phyloP scores from a whole-genome alignment of 2,329 filamentous ascomycete species.

The Alternaria gaisen region DNA sequence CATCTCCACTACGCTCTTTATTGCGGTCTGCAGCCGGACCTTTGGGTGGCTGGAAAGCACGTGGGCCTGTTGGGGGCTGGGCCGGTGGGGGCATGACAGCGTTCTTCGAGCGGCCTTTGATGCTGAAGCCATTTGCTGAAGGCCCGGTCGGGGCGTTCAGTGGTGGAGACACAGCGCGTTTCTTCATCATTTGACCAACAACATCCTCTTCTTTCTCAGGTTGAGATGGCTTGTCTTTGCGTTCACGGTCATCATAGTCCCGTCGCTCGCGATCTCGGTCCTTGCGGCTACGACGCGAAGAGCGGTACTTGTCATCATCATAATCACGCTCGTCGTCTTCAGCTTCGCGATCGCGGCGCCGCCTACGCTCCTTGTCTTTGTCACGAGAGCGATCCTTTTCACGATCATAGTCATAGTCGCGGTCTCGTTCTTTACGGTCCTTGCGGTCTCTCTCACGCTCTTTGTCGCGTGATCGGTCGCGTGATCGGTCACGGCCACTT shows the following conservation, averaged over 20 bases:
- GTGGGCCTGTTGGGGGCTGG: slow-evolving; percentile 50
- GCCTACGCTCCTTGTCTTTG: slow-evolving; percentile 56
- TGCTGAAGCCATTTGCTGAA: slow-evolving; percentile 58
- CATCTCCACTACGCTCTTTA: slow-evolving; percentile 30
- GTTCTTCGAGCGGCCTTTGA: slow-evolving; percentile 43
- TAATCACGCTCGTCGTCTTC: slow-evolving; percentile 49
- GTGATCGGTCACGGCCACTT: slow-evolving; percentile 39
- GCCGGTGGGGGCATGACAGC: slow-evolving; percentile 40
- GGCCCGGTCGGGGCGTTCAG: slow-evolving; percentile 48
- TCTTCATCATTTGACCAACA: slow-evolving; percentile 40
- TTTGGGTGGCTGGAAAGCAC: slow-evolving; percentile 47
- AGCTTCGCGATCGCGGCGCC: slow-evolving; percentile 59
- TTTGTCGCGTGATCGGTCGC: slow-evolving; percentile 41
- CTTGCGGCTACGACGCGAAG: slow-evolving; percentile 53
- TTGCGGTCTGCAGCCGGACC: slow-evolving; percentile 49
- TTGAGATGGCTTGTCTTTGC: slow-evolving; percentile 24
- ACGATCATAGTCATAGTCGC: slow-evolving; percentile 53
- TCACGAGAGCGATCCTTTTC: slow-evolving; percentile 47
- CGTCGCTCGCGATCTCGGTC: slow-evolving; percentile 52
- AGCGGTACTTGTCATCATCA: slow-evolving; percentile 53
- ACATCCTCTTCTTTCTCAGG: slow-evolving; percentile 32
- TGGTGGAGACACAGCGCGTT: slow-evolving; percentile 42
- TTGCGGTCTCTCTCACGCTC: slow-evolving; percentile 46
- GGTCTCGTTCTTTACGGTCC: slow-evolving; percentile 62
- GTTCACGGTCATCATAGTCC: slow-evolving; percentile 31